Evolutionary conservation across 352 stramenopile genomes (phyloP), one percentile per base, ranked within the genome.

Genomic region (Phytophthora hibernalis): DNA sequence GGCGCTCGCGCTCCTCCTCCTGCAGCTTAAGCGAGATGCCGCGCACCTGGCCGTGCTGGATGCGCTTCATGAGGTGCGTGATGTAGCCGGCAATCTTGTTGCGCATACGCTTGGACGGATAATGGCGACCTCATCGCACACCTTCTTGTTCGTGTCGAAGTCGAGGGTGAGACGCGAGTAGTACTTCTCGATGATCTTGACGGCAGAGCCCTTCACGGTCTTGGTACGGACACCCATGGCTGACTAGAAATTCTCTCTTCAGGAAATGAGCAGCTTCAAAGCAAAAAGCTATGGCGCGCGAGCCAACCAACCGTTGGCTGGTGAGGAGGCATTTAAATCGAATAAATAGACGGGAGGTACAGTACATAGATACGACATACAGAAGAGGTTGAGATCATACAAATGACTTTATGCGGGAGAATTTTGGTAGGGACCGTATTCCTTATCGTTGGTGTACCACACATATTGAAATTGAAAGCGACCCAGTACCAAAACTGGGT

Each of bases 21-120:
- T 99, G 98, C 42, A 99, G 85, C 91, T 99, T 99, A 64, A 99
- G 91, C 62, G 97, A 99, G 82, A 99, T 99, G 87, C 98, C 98
- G 75, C 98, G 95, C 66, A 99, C 98, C 64, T 98, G 98, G 76
- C 98, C 98, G 79, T 98, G 96, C 80, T 98, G 92, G 89, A 99
- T 99, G 82, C 98, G 96, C 93, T 99, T 99, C 98, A 99, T 99
- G 50, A 99, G 89, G 82, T 99, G 98, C 70, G 98, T 99, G 75
- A 99, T 98, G 90, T 99, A 99, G 64, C 98, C 98, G 31, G 98
- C 98, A 76, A 99, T 99, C 93, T 99, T 99, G 93, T 99, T 99
- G 73, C 98, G 94, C 97, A 99, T 99, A 70, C 98, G 96, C 96
- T 99, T 99, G 63, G 97, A 99, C 55, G 98, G 98, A 99, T 96